Percentiles rank a stretch among this genome's conserved stretches.
phyloP scores from a whole-genome alignment of 163 green algal genomes.

The Scenedesmus sp. region DNA sequence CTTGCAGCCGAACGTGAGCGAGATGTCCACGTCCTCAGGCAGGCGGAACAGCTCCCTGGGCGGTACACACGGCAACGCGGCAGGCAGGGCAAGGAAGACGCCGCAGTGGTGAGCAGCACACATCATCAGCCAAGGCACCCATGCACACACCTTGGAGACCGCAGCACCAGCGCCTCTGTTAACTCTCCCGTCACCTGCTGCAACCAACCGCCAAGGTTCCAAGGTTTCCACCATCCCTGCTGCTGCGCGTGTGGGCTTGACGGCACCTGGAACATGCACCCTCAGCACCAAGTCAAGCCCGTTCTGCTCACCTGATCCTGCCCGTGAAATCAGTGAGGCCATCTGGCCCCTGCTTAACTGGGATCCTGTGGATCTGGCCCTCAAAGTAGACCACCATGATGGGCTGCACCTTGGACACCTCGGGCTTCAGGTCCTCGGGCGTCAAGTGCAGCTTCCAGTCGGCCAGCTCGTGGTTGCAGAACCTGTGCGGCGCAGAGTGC shows the following conservation, averaged over 20 bases:
- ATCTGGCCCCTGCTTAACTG: constrained; percentile 70
- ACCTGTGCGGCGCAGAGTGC: constrained; percentile 54
- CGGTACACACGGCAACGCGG: not conserved
- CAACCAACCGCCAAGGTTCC: no score
- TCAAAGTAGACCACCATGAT: constrained; percentile 84
- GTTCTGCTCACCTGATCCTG: constrained; percentile 40
- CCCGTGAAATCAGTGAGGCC: constrained; percentile 73
- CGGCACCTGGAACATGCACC: no score
- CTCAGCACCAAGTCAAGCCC: not conserved
- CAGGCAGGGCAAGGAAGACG: not conserved
- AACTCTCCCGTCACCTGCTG: no score
- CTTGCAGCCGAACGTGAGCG: constrained; percentile 78
- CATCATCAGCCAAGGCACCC: not conserved
- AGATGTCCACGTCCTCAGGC: constrained; percentile 78
- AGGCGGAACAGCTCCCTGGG: constrained; percentile 62
- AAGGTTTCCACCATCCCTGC: no score
- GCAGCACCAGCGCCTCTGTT: not conserved
- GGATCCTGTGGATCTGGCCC: constrained; percentile 77
- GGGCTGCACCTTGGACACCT: constrained; percentile 74
- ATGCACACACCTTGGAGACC: no score
- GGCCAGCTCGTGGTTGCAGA: constrained; percentile 69
- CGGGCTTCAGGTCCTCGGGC: constrained; percentile 67
- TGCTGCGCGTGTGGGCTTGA: no score
- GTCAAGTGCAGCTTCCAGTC: constrained; percentile 76
- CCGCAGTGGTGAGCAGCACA: not conserved